phyloP scores from a whole-genome alignment of 148 eudicot species.

The Dysphania ambrosioides region DNA sequence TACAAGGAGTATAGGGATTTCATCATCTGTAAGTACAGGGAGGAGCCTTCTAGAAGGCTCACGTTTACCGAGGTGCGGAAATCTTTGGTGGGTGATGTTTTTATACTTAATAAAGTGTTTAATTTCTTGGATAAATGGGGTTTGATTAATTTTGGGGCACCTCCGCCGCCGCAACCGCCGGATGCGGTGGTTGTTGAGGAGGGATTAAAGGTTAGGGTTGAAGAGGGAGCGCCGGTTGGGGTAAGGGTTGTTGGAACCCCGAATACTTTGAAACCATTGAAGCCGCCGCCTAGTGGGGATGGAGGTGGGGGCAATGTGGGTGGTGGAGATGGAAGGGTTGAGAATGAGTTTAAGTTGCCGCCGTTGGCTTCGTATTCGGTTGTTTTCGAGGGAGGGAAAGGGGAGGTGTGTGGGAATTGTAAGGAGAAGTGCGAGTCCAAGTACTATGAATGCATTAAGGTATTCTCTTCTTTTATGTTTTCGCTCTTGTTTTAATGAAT shows the following conservation, averaged over 20 bases:
- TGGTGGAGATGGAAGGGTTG: constrained; percentile 34
- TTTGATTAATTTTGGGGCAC: constrained; percentile 58
- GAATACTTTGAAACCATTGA: constrained; percentile 56
- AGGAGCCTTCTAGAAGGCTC: constrained; percentile 60
- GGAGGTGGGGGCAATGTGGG: constrained; percentile 8
- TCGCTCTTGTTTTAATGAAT: not conserved
- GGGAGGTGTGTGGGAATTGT: constrained; percentile 57
- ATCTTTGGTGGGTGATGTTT: constrained; percentile 78
- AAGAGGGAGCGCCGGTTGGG: constrained; percentile 87
- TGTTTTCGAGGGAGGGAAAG: constrained; percentile 42
- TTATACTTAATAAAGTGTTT: constrained; percentile 62
- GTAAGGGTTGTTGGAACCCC: constrained; percentile 76
- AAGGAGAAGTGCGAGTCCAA: constrained; percentile 50
- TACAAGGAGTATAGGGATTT: constrained; percentile 93
- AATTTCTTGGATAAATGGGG: constrained; percentile 70
- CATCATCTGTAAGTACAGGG: constrained; percentile 74
- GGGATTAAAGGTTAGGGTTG: constrained; percentile 53
- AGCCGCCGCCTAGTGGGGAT: constrained; percentile 24
- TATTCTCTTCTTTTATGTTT: constrained; percentile 23
- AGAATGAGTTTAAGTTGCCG: constrained; percentile 47
- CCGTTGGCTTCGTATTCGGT: constrained; percentile 72
- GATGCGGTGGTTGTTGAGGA: constrained; percentile 27
- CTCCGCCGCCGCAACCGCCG: constrained; percentile 1
- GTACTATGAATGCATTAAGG: constrained; percentile 64
- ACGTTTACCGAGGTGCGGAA: constrained; percentile 78